Evolutionary conservation across 352 stramenopile species (phyloP), one percentile per base, ranked within the genome.

Genomic region (Phytophthora agathidicida): DNA sequence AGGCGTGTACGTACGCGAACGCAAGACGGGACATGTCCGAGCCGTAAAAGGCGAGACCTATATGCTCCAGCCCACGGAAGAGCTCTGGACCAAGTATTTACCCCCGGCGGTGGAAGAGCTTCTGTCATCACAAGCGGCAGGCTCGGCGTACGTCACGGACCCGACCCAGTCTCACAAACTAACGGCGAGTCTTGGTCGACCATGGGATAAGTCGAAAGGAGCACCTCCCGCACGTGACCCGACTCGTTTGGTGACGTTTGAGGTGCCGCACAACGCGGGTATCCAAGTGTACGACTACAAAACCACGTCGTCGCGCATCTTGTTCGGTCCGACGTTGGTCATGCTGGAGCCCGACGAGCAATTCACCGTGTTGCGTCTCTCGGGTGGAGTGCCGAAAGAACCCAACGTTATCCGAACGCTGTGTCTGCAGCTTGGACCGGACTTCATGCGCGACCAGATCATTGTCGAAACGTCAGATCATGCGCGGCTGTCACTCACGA

Each of bases 261-360:
- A 92, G 61, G 84, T 93, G 17, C 82, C 84, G 2, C 84, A 93
- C 70, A 93, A 93, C 17, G 80, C 81, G 11, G 84, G 81, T 17
- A 86, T 93, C 3, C 84, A 93, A 60, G 79, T 93, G 7, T 93
- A 93, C 56, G 82, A 93, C 68, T 93, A 91, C 70, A 90, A 89
- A 60, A 90, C 81, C 33, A 91, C 81, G 19, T 88, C 75, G 26
- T 91, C 81, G 2, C 81, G 84, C 24, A 93, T 93, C 31, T 68
- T 91, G 50, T 93, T 93, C 62, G 84, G 84, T 0, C 84, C 84
- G 17, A 91, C 81, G 5, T 62, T 93, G 0, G 82, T 91, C 14
- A 93, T 93, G 84, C 68, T 93, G 7, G 81, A 88, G 14, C 84
- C 84, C 1, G 84, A 93, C 23, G 84, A 93, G 60, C 84, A 93